Conservation (phyloP, 768 basidiomycete genomes). For the Trametes sanguinea region DNA sequence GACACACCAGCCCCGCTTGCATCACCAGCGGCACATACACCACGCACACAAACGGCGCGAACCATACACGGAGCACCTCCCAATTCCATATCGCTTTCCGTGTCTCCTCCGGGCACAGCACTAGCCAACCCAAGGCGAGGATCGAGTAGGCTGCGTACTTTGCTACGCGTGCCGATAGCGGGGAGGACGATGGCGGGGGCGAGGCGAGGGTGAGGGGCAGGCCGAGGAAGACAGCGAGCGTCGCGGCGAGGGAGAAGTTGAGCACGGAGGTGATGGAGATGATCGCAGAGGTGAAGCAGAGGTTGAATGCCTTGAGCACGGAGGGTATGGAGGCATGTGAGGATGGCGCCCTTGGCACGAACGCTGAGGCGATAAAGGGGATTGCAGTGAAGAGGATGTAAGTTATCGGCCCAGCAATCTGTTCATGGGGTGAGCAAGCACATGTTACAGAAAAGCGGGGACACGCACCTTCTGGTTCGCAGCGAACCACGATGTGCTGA, state of each 20-base stretch:
- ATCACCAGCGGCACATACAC: constrained; percentile 74
- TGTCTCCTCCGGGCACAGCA: constrained; percentile 47
- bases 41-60: constrained; percentile 79
- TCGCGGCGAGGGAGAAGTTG: constrained; percentile 88
- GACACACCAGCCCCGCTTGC: constrained; percentile 64
- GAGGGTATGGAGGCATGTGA: constrained; percentile 35
- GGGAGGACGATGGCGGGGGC: constrained; percentile 30
- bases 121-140: constrained; percentile 62
- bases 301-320: constrained; percentile 70
- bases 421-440: not conserved
- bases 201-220: constrained; percentile 58
- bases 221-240: constrained; percentile 64
- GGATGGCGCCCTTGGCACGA: not conserved
- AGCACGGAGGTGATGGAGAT: constrained; percentile 86
- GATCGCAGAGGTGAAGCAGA: constrained; percentile 83
- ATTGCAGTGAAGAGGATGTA: constrained; percentile 5
- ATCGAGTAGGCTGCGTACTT: constrained; percentile 42
- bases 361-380: not conserved
- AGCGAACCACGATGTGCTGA: constrained; percentile 50
- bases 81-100: constrained; percentile 67
- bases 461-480: constrained; percentile 43
- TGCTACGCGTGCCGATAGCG: constrained; percentile 30
- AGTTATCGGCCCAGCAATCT: not conserved
- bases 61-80: constrained; percentile 81
- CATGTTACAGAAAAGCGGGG: not conserved